phyloP scores from a whole-genome alignment of 2,329 filamentous ascomycete species.

The Monilinia polystroma region DNA sequence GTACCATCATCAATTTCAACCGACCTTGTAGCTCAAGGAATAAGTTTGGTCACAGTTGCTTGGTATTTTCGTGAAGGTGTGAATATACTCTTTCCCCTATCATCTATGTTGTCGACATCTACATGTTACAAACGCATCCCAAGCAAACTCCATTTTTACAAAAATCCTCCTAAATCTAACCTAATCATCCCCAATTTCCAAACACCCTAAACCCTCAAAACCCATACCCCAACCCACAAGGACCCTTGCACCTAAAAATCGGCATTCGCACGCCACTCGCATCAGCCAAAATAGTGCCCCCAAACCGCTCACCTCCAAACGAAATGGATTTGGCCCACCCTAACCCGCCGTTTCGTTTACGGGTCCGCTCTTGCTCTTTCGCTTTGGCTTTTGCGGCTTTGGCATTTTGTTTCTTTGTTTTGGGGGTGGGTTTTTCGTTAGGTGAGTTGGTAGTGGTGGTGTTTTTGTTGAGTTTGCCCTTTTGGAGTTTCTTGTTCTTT shows the following conservation, averaged over 20 bases:
- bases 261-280: slow-evolving; percentile 16
- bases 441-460: too few relatives aligned
- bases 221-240: slow-evolving; percentile 10
- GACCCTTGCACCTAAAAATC: slow-evolving; percentile 14
- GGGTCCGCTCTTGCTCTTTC: slow-evolving; percentile 10
- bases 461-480: background rate
- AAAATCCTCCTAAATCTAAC: too few relatives aligned
- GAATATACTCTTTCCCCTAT: background rate
- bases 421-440: background rate
- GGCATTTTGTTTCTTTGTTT: background rate
- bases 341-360: slow-evolving; percentile 10
- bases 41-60: background rate
- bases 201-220: background rate
- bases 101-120: slow-evolving; percentile 5
- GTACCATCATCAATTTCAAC: background rate
- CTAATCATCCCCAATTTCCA: background rate
- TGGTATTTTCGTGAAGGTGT: background rate
- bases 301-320: slow-evolving; percentile 19
- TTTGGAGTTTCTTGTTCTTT: background rate
- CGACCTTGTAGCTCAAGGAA: background rate
- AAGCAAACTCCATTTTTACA: background rate
- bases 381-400: slow-evolving; percentile 1
- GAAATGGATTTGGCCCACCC: slow-evolving; percentile 20
- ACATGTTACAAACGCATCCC: background rate
- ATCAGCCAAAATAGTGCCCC: slow-evolving; percentile 16